Evolutionary conservation across 331 rosid genomes (phyloP).

Genomic region (Quercus tomentella): DNA sequence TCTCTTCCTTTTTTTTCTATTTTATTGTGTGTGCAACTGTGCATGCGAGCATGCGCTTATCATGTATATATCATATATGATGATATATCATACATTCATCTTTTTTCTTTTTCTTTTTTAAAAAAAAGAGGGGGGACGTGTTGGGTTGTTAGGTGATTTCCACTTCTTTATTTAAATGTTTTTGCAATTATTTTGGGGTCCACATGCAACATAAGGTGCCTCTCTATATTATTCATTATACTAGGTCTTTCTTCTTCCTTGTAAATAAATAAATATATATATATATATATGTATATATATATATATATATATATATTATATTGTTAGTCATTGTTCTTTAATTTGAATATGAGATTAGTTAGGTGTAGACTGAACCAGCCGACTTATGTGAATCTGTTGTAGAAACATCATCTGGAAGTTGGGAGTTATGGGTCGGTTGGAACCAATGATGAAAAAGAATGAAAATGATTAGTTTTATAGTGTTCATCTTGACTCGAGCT

Average conservation of each 20-base stretch:
- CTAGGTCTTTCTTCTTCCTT: no score
- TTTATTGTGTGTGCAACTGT: neutral
- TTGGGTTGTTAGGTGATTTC: neutral
- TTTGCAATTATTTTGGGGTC: neutral
- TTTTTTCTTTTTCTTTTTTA: no score
- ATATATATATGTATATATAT: no score
- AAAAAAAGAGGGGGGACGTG: neutral
- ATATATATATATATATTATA: neutral
- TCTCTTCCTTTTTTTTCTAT: neutral
- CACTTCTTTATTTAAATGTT: neutral
- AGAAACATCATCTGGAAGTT: constrained; percentile 8
- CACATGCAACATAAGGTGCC: neutral
- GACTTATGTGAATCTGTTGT: constrained; percentile 17
- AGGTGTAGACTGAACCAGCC: neutral
- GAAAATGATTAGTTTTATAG: constrained; percentile 15
- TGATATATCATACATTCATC: neutral
- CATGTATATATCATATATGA: neutral
- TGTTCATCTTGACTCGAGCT: constrained; percentile 14
- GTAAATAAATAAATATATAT: no score
- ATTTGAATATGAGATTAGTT: neutral
- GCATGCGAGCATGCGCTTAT: neutral
- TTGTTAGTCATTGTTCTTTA: neutral
- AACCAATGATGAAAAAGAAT: constrained; percentile 24
- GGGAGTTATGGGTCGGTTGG: constrained; percentile 24
- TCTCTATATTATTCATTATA: neutral